Evolutionary conservation across 73 alveolate genomes (phyloP).

Genomic region (Tetrahymena malaccensis): DNA sequence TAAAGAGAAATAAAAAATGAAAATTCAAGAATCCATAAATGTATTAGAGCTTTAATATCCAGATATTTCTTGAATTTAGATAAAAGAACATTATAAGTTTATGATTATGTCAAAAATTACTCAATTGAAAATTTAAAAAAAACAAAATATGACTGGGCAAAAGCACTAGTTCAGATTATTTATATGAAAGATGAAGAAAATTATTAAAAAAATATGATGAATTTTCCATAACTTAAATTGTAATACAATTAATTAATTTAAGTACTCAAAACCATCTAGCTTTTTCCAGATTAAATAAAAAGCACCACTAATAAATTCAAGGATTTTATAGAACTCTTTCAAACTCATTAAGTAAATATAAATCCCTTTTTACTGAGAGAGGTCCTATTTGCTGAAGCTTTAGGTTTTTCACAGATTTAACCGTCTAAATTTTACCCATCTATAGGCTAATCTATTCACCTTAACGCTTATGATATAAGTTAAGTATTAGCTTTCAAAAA

Average conservation of each 20-base stretch:
- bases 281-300: not conserved
- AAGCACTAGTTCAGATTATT: not conserved
- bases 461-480: too few relatives aligned
- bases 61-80: not conserved
- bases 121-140: too few relatives aligned
- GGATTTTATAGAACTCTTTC: not conserved
- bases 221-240: not conserved
- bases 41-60: not conserved
- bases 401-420: not conserved
- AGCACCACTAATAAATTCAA: not conserved
- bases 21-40: not conserved
- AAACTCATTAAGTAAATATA: not conserved
- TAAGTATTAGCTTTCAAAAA: not conserved
- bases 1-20: not conserved
- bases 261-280: not conserved
- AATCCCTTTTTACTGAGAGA: not conserved
- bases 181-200: not conserved
- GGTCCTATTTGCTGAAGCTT: not conserved
- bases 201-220: not conserved
- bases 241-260: not conserved
- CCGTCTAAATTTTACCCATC: not conserved
- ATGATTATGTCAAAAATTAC: too few relatives aligned
- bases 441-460: too few relatives aligned
- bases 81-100: not conserved
- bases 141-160: not conserved